Conservation (phyloP, 139 green algal genomes). For the Closterium sp. region DNA sequence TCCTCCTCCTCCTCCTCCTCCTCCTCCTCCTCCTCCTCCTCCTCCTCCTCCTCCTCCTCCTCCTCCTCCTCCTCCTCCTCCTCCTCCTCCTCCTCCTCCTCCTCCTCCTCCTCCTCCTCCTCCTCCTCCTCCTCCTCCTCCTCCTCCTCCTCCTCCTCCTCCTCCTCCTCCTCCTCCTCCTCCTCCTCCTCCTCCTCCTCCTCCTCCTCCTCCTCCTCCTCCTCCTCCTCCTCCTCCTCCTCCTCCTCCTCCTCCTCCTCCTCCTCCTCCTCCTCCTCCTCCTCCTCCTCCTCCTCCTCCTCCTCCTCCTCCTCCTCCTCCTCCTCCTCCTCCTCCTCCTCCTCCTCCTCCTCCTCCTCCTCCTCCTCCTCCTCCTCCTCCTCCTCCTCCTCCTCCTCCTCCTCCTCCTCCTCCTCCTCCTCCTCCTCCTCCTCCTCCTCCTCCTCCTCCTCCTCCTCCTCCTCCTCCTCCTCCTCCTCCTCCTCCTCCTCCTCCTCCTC, state of each 20-base stretch:
- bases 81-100: conserved; percentile 2
- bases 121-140: conserved; percentile 2
- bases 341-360: background rate
- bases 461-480: too few relatives aligned
- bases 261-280: background rate
- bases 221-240: background rate
- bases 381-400: too few relatives aligned
- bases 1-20: too few relatives aligned
- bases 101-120: conserved; percentile 1
- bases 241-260: background rate
- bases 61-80: conserved; percentile 2
- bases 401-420: too few relatives aligned
- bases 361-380: too few relatives aligned
- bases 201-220: conserved; percentile 2
- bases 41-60: background rate
- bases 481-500: too few relatives aligned
- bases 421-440: too few relatives aligned
- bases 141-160: conserved; percentile 2
- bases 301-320: background rate
- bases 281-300: background rate
- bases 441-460: too few relatives aligned
- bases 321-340: background rate
- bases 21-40: background rate
- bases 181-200: background rate
- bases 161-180: conserved; percentile 1